phyloP scores from a whole-genome alignment of 2,329 filamentous ascomycete genomes.

The Sodiomyces alkalinus region DNA sequence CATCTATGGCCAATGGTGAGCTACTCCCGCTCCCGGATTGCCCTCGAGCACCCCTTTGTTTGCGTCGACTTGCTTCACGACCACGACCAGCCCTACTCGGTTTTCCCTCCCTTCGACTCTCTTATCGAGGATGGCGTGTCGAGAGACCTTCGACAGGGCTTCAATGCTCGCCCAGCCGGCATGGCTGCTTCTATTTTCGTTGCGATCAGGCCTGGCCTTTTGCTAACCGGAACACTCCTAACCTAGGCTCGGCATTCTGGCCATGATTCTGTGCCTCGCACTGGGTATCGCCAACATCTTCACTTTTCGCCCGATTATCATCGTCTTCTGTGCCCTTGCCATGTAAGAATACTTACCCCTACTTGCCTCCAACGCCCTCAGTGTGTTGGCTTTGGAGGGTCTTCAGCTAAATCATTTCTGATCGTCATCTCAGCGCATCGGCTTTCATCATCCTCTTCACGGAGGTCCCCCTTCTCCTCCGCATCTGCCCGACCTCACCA shows the following conservation, averaged over 20 bases:
- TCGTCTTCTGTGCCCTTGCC: constrained; percentile 37
- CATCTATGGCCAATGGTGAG: constrained; percentile 66
- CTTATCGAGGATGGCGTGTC: too few relatives aligned
- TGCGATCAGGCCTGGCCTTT: too few relatives aligned
- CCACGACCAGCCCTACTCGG: not conserved
- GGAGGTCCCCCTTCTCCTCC: constrained; percentile 84
- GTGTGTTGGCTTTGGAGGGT: too few relatives aligned
- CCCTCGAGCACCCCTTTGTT: too few relatives aligned
- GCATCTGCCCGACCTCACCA: constrained; percentile 90
- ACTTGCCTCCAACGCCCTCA: not conserved
- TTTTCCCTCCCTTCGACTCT: too few relatives aligned
- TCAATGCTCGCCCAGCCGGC: too few relatives aligned
- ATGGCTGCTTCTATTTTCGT: too few relatives aligned
- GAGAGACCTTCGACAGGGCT: too few relatives aligned
- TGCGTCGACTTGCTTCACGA: not conserved
- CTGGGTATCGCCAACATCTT: constrained; percentile 56
- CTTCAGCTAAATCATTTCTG: too few relatives aligned
- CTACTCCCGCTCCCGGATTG: constrained; percentile 3
- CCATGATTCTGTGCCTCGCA: constrained; percentile 56
- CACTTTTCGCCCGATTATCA: constrained; percentile 29
- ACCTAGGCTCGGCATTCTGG: constrained; percentile 54
- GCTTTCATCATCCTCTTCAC: constrained; percentile 67
- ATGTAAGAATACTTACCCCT: constrained; percentile 28
- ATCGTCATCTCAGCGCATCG: constrained; percentile 36
- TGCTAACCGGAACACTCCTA: too few relatives aligned